A percentile compares a stretch with the other conserved stretches of the same genome.
Evolutionary conservation across 2,329 filamentous ascomycete genomes (phyloP).

Genomic region (Fusarium stilboides): DNA sequence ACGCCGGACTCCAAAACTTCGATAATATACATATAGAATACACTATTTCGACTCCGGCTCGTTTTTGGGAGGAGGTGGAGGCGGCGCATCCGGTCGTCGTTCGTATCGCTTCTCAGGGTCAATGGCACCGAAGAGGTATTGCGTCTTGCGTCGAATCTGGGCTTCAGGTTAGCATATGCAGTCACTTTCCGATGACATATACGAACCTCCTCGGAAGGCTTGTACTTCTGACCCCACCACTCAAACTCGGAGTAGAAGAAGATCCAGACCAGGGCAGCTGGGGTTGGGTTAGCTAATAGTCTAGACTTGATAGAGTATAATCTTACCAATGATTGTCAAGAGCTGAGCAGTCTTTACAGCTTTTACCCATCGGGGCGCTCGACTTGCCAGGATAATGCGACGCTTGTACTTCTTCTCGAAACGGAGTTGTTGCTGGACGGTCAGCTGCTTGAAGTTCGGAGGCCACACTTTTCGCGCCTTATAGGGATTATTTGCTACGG

Average conservation of each 20-base stretch:
- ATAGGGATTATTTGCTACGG: conserved; percentile 69
- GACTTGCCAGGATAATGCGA: conserved; percentile 73
- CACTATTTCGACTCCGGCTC: conserved; percentile 49
- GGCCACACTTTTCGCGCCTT: conserved; percentile 82
- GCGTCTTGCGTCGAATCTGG: conserved; percentile 57
- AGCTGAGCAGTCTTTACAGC: conserved; percentile 76
- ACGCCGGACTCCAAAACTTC: conserved; percentile 51
- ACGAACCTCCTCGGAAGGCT: conserved; percentile 60
- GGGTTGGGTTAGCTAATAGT: conserved; percentile 25
- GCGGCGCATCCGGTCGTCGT: conserved; percentile 57
- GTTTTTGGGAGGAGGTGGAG: conserved; percentile 47
- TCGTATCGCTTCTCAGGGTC: conserved; percentile 61
- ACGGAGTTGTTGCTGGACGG: conserved; percentile 80
- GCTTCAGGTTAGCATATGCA: conserved; percentile 19
- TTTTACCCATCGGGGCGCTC: conserved; percentile 76
- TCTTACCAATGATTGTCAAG: conserved; percentile 67
- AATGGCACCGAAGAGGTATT: conserved; percentile 58
- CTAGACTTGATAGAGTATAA: not conserved
- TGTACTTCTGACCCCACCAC: conserved; percentile 61
- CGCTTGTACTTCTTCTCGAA: conserved; percentile 86
- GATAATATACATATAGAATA: conserved; percentile 48
- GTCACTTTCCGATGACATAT: not conserved
- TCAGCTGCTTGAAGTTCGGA: conserved; percentile 80
- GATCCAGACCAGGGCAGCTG: conserved; percentile 57
- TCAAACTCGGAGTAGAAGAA: conserved; percentile 62